A percentile compares a stretch with the other conserved stretches of the same genome.
phyloP scores from a whole-genome alignment of 169 alveolate species.

The Blepharisma undulans region DNA sequence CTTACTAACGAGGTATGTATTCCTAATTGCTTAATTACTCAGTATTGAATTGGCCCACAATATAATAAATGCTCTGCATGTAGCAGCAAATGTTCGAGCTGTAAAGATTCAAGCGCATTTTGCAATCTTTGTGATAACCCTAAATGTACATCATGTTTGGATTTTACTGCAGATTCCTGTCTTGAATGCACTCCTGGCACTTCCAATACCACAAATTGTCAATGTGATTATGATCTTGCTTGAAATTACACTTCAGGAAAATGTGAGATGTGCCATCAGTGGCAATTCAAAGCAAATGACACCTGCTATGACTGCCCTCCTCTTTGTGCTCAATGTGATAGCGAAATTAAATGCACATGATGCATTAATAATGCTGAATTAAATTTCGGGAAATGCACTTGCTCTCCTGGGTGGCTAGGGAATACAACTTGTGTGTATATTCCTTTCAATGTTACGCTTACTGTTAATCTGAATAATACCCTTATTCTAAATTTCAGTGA shows the following conservation, averaged over 20 bases:
- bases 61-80: background rate
- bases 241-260: background rate
- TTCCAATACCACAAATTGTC: background rate
- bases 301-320: background rate
- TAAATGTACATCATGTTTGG: background rate
- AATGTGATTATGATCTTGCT: background rate
- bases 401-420: background rate
- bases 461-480: background rate
- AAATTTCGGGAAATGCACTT: background rate
- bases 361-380: background rate
- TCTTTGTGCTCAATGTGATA: background rate
- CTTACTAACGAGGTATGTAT: background rate
- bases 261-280: background rate
- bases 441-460: background rate
- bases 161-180: background rate
- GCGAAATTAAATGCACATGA: background rate
- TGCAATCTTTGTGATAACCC: background rate
- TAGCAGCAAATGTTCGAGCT: background rate
- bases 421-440: background rate
- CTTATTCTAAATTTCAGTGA: background rate
- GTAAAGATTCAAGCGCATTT: background rate
- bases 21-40: background rate
- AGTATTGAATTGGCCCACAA: background rate
- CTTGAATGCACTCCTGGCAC: background rate
- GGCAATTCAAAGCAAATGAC: background rate